Evolutionary conservation across 1,284 basidiomycete genomes (phyloP).

Genomic region (Ganoderma lucidum): DNA sequence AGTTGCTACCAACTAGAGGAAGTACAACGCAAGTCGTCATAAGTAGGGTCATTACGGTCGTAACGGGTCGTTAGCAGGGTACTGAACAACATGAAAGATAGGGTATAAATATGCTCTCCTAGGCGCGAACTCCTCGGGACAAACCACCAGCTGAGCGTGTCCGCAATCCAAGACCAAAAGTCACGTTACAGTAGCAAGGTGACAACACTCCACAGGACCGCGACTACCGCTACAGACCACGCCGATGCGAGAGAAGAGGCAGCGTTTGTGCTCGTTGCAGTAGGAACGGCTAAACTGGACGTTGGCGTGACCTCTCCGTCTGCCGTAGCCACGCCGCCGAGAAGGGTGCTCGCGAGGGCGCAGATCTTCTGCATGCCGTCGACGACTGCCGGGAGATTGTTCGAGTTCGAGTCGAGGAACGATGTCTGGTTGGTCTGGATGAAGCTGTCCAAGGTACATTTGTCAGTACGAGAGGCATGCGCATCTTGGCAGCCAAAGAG

Average conservation of each 20-base stretch:
- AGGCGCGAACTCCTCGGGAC: background rate
- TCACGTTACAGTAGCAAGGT: conserved; percentile 18
- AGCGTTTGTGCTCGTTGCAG: conserved; percentile 26
- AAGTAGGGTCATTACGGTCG: conserved; percentile 26
- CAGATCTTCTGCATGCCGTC: conserved; percentile 61
- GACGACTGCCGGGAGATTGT: conserved; percentile 56
- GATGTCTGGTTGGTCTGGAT: conserved; percentile 63
- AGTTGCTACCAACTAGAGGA: background rate
- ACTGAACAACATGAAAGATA: conserved; percentile 26
- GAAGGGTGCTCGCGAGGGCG: conserved; percentile 55
- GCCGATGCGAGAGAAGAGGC: conserved; percentile 9
- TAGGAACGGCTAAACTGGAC: conserved; percentile 28
- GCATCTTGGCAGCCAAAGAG: background rate
- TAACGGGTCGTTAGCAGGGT: conserved; percentile 23
- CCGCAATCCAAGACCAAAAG: background rate
- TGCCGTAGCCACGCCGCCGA: conserved; percentile 57
- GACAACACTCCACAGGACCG: conserved; percentile 1
- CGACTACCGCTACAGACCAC: background rate
- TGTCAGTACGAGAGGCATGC: background rate
- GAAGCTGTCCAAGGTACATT: conserved; percentile 49
- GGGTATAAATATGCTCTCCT: conserved; percentile 30
- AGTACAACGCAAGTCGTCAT: conserved; percentile 28
- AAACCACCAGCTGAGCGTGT: background rate
- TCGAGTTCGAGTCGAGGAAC: conserved; percentile 51
- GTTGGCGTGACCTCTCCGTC: conserved; percentile 53